phyloP scores from a whole-genome alignment of 139 green algal genomes.

The Chlorella vulgaris region DNA sequence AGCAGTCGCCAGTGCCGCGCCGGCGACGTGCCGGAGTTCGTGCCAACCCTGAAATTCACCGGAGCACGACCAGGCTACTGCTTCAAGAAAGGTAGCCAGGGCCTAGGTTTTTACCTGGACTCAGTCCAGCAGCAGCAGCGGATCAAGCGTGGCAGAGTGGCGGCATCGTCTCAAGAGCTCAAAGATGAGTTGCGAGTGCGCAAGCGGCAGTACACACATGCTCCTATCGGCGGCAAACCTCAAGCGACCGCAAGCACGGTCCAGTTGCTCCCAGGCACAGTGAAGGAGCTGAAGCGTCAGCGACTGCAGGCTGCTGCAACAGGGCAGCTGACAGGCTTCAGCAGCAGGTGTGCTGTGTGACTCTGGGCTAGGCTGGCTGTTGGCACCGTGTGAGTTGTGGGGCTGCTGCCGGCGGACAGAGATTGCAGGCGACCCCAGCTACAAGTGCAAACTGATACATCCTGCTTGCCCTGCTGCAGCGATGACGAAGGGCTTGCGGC shows the following conservation, averaged over 20 bases:
- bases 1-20: not conserved
- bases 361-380: not conserved
- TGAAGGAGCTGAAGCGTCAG: slow-evolving; percentile 34
- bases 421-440: too few relatives aligned
- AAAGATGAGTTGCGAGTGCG: slow-evolving; percentile 20
- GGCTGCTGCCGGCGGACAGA: too few relatives aligned
- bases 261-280: slow-evolving; percentile 20
- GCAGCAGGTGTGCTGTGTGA: slow-evolving; percentile 23
- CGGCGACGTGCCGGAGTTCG: slow-evolving; percentile 26
- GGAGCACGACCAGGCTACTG: slow-evolving; percentile 57
- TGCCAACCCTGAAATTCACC: slow-evolving; percentile 48
- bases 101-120: slow-evolving; percentile 76
- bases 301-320: not conserved
- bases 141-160: slow-evolving; percentile 14
- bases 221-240: slow-evolving; percentile 19
- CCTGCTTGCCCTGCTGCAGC: too few relatives aligned
- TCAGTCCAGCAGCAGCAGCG: not conserved
- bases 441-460: too few relatives aligned
- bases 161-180: not conserved
- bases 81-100: slow-evolving; percentile 66
- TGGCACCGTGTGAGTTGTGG: too few relatives aligned
- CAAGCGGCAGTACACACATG: slow-evolving; percentile 1
- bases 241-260: not conserved
- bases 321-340: not conserved
- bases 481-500: too few relatives aligned